Base-by-base conservation (phyloP, 495 filamentous ascomycete species). In the Lophiotrema nucula region DNA sequence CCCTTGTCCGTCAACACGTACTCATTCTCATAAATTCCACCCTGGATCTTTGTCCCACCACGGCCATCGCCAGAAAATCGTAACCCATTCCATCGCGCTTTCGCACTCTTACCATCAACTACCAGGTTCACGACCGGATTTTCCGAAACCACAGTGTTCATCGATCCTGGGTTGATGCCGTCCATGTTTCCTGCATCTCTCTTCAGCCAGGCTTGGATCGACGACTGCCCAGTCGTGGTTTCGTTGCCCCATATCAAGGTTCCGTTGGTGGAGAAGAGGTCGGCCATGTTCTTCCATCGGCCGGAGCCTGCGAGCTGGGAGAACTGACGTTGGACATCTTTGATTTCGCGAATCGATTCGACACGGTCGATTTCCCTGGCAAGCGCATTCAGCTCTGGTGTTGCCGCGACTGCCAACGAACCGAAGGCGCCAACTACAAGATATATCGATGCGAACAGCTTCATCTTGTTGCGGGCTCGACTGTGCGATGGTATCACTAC, bases 1-100 rank as follows among this genome's bases (percentile, higher is more conserved):
- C 27, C 15, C n/a, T 26, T 27, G 13, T 24, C 31, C 4, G 10
- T 46, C 2, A 25, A 16, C 2, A 28, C 45, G 27, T 56, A 62
- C 39, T 51, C 44, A 28, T 62, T 62, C 47, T 62, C 51, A 24
- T 62, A 62, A 38, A 56, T 62, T 1, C 58, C 58, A 15, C 58
- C 58, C 26, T 56, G 44, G 47, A 62, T 56, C 24, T 25, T 41
- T 16, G 58, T 49, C 25, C 39, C 46, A 2, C 46, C 52, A 4
- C 4, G 13, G 2, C 58, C 58, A 52, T 62, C 58, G n/a, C 58
- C 58, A 23, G 15, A 19, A 41, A 62, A 62, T 18, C 58, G 25
- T n/a, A 62, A 24, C 12, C 58, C 58, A 24, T 62, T 62, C 58
- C 58, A 62, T 22, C 58, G 33, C 1, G 18, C 58, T 27, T 62